Evolutionary conservation across 257 asterid genomes (phyloP), one percentile per base, ranked within the genome.

Genomic region (Jaltomata sinuosa): DNA sequence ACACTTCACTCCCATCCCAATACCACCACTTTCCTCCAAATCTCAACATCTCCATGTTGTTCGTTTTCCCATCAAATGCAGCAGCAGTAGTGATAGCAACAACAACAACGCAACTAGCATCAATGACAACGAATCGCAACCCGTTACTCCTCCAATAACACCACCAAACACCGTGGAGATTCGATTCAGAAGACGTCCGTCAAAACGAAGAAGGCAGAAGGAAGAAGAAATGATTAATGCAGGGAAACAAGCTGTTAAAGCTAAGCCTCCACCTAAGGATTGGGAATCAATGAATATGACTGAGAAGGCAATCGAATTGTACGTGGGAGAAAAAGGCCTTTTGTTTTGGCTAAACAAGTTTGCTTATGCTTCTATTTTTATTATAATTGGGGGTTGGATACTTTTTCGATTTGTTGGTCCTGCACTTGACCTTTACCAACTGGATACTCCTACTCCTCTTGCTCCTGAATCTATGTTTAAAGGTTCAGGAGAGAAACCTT

Each of bases 311-410:
- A 25, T 87, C n/a, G 98, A 94, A 89, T 59, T 95, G 59, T 94
- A 95, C 29, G 53, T 93, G 83, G 97, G 98, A 11, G 97, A 94
- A 85, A 95, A 93, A 87, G 97, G 99, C 6, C 11, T 80, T 8
- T 72, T 94, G 83, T 95, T 91, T 82, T 95, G 98, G 99, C 94
- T 95, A 19, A 95, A 94, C 90, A 95, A 95, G 88, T 91, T 95
- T 77, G 97, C 98, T 10, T 95, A 94, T 83, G 99, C 97, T 47
- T 95, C 98, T 31, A 95, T 94, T 78, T 95, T 84, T 86, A 92
- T 95, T 42, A 85, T 94, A 5, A 95, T 95, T 14, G 97, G 98
- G 32, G 98, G 95, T 8, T 95, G 98, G 99, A 92, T 95, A 54
- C 14, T 91, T 32, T 95, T 95, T 89, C 93, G 97, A 11, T 93